Conservation (phyloP, 2,329 filamentous ascomycete genomes). For the Aaosphaeria pasadenensis region DNA sequence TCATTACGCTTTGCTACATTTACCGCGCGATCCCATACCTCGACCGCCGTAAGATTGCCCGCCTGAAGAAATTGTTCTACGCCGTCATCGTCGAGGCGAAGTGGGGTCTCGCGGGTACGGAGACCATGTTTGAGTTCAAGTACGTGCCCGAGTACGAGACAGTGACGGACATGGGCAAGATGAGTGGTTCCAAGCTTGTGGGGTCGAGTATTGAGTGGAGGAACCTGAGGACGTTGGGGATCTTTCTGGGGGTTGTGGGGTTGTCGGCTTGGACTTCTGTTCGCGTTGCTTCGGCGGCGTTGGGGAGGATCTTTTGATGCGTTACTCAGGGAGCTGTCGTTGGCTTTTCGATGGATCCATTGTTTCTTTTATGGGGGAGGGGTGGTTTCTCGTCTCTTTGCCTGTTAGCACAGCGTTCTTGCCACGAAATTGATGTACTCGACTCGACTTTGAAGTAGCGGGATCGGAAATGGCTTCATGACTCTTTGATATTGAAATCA, state of each 20-base stretch:
- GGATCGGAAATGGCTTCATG: too few relatives aligned
- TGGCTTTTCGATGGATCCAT: too few relatives aligned
- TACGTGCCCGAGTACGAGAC: constrained; percentile 60
- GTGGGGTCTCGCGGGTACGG: constrained; percentile 59
- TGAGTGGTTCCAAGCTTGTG: constrained; percentile 36
- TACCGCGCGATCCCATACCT: constrained; percentile 49
- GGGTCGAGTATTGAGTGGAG: constrained; percentile 44
- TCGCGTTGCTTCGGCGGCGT: constrained; percentile 20
- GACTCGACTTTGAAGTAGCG: too few relatives aligned
- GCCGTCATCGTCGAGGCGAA: constrained; percentile 62
- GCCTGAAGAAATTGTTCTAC: constrained; percentile 55
- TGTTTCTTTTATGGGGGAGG: too few relatives aligned
- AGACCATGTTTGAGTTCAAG: constrained; percentile 68
- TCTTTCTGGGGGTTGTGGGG: constrained; percentile 33
- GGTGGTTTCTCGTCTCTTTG: too few relatives aligned
- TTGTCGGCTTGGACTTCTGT: constrained; percentile 20
- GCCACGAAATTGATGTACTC: too few relatives aligned
- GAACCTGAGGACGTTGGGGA: constrained; percentile 46
- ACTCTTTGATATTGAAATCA: too few relatives aligned
- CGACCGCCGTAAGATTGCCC: constrained; percentile 52
- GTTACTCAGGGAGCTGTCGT: too few relatives aligned
- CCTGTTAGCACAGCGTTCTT: too few relatives aligned
- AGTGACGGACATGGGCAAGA: constrained; percentile 47
- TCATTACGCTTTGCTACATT: constrained; percentile 54
- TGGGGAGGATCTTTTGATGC: constrained; percentile 11